A percentile compares a stretch with the other conserved stretches of the same genome.
Conservation (phyloP, 2,329 filamentous ascomycete genomes). For the Chrysoporthe puriensis region DNA sequence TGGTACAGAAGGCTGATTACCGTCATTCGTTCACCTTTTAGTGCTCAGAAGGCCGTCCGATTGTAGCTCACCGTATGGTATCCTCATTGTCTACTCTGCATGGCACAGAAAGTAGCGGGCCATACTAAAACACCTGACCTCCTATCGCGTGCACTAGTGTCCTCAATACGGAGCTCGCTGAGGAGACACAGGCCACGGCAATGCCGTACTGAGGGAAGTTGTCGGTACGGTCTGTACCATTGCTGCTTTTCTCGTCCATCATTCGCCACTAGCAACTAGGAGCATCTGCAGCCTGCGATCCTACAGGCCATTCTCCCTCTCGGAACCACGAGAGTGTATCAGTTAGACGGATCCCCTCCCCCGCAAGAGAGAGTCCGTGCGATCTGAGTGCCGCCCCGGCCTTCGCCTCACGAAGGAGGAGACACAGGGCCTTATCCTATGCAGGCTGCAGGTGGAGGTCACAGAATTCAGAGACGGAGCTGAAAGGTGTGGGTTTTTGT, state of each 20-base stretch:
- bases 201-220: background rate
- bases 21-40: background rate
- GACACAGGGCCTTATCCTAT: background rate
- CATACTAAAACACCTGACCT: background rate
- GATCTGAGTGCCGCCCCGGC: background rate
- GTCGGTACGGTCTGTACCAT: background rate
- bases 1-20: background rate
- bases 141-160: background rate
- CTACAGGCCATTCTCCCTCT: background rate
- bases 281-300: background rate
- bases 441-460: background rate
- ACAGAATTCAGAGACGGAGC: background rate
- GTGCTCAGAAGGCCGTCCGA: background rate
- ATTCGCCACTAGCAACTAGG: background rate
- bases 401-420: background rate
- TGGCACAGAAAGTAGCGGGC: background rate
- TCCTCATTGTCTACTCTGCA: background rate
- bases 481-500: background rate
- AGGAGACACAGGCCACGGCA: background rate
- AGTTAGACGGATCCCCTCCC: background rate
- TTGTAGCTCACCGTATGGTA: background rate
- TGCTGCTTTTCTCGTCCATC: background rate
- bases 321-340: background rate
- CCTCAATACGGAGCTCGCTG: background rate
- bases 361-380: no score